Base-by-base conservation (phyloP, 2,329 filamentous ascomycete species). In the Ophioceras dolichostomum region DNA sequence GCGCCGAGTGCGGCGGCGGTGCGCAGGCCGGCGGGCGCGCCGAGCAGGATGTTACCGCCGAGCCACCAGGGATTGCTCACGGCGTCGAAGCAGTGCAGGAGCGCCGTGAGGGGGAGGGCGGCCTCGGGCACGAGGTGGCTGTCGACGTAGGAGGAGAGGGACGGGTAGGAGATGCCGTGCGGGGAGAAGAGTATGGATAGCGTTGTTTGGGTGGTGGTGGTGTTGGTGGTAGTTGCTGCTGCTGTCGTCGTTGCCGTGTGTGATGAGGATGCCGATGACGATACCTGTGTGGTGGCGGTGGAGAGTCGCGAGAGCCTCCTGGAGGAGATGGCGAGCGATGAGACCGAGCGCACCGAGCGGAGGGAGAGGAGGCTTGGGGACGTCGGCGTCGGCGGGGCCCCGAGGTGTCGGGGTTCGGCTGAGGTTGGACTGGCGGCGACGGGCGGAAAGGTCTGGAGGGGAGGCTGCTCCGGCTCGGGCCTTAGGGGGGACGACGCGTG, bases 121-220 rank as follows among this genome's bases (percentile, higher is more conserved):
- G 68, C 62, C 47, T 72, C 64, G 2, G 60, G 51, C 2, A 72
- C 58, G 3, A 81, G 68, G 48, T 79, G 71, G 1, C 65, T 63
- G 2, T 67, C 64, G 5, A 67, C 64, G 49, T 78, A 83, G 6
- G 68, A 58, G 21, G 62, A 56, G 9, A 83, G 58, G 17, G 65
- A 58, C 5, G 62, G 51, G 46, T 71, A 73, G 0, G 65, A 59
- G 28, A 76, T 68, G 10, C 77, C 77, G 48, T 81, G 76, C 0
- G 78, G 77, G 0, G 75, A 75, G 54, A 76, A 83, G 34, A 83
- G 58, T 30, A 81, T 56, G 1, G 74, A 79, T 16, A 81, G 52
- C 3, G 73, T 67, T 45, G 56, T 51, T 13, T 26, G 10, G 10
- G 26, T 8, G 16, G 4, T 18, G 52, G 41, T 44, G 19, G 41